These are phyloP conservation scores for Termitomyces sp. DNA, from an alignment of 1,284 basidiomycete genomes.

Conservation along the genomic window DNA sequence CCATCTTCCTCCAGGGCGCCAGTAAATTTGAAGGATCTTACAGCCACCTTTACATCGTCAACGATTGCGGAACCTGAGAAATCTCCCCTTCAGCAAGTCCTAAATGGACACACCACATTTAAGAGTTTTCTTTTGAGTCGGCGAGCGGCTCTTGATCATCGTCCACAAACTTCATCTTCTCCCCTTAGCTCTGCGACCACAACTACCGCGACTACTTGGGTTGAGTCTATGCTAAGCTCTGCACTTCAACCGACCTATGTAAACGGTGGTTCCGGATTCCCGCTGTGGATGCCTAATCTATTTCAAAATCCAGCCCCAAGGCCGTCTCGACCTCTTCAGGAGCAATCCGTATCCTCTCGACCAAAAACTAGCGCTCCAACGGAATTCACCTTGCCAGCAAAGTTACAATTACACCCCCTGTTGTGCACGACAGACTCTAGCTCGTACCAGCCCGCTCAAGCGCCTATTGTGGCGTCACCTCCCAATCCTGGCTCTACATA, in stretches of 20 bases:
- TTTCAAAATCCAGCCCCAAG: neutral
- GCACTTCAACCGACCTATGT: neutral
- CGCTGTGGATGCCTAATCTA: neutral
- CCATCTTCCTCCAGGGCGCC: neutral
- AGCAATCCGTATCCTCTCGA: neutral
- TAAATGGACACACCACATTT: neutral
- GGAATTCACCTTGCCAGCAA: neutral
- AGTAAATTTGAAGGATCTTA: neutral
- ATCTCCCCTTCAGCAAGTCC: neutral
- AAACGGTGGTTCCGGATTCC: neutral
- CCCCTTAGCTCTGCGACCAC: neutral
- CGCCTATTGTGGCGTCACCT: constrained; percentile 3
- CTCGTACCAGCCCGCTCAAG: neutral
- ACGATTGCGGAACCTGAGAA: neutral
- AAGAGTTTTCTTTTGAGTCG: neutral
- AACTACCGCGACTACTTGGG: neutral
- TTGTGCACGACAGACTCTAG: neutral
- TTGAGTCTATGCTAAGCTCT: neutral
- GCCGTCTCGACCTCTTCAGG: neutral
- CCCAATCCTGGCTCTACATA: neutral
- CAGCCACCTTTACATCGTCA: constrained; percentile 6
- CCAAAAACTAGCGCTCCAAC: neutral
- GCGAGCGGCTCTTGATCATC: neutral
- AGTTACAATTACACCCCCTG: constrained; percentile 12
- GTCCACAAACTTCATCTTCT: neutral